phyloP scores from a whole-genome alignment of 1,284 basidiomycete genomes.

The Naganishia sp. region DNA sequence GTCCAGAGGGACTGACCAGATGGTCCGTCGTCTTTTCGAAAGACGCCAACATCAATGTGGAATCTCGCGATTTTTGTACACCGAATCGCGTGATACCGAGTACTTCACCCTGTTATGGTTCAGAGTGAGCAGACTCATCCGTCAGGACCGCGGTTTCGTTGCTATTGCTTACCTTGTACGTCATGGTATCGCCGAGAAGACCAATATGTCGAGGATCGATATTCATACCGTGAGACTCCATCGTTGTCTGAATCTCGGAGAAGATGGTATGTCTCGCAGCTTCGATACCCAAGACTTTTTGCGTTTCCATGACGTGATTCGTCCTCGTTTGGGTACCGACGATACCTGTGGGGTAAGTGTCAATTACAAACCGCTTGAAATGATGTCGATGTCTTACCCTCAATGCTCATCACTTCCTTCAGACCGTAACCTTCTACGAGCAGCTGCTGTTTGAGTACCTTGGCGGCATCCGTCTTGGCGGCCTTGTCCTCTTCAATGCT shows the following conservation, averaged over 20 bases:
- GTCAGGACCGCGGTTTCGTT: not conserved
- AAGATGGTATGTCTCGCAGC: conserved; percentile 93
- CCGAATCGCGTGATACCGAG: conserved; percentile 98
- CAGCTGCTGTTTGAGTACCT: conserved; percentile 63
- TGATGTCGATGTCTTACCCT: conserved; percentile 63
- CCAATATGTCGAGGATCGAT: conserved; percentile 99
- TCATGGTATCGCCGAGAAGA: conserved; percentile 98
- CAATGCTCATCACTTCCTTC: conserved; percentile 94
- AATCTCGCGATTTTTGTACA: conserved; percentile 99
- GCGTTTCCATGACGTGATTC: conserved; percentile 97
- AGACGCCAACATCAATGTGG: conserved; percentile 96
- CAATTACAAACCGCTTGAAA: not conserved
- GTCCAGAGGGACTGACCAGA: conserved; percentile 56
- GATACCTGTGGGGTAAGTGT: conserved; percentile 65
- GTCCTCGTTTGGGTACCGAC: conserved; percentile 88
- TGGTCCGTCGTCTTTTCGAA: conserved; percentile 99
- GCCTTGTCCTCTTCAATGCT: conserved; percentile 79
- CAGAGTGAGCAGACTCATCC: conserved; percentile 3
- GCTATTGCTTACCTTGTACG: conserved; percentile 72
- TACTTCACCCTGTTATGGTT: conserved; percentile 77
- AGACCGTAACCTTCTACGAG: conserved; percentile 98
- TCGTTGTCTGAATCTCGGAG: conserved; percentile 96
- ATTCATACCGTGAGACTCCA: conserved; percentile 96
- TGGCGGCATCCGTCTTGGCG: conserved; percentile 14
- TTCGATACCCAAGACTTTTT: conserved; percentile 93